Percentiles rank a stretch among this genome's conserved stretches.
phyloP scores from a whole-genome alignment of 2,329 filamentous ascomycete species.

The Fusarium incarnatum region DNA sequence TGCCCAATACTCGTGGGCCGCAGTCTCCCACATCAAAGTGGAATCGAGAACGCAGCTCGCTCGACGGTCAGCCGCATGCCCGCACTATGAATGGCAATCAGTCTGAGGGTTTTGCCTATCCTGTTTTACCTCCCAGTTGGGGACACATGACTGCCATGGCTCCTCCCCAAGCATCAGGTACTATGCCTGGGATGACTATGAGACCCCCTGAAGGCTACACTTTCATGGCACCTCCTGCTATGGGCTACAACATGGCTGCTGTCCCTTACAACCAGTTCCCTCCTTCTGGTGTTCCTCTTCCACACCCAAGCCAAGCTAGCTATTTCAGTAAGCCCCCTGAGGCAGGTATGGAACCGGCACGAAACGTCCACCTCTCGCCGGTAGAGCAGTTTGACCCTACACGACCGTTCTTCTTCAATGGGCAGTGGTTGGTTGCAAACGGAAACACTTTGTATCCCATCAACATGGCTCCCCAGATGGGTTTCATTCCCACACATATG shows the following conservation, averaged over 20 bases:
- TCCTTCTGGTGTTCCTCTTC: conserved; percentile 28
- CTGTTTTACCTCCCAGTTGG: conserved; percentile 46
- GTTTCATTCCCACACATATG: conserved; percentile 45
- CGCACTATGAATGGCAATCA: conserved; percentile 41
- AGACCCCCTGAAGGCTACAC: conserved; percentile 50
- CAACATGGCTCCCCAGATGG: conserved; percentile 30
- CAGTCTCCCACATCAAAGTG: conserved; percentile 65
- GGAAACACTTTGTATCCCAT: conserved; percentile 43
- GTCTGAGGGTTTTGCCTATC: conserved; percentile 38
- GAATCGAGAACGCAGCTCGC: conserved; percentile 54
- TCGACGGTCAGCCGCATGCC: conserved; percentile 38
- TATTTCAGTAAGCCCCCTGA: conserved; percentile 50
- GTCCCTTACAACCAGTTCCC: conserved; percentile 42
- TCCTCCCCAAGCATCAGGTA: conserved; percentile 48
- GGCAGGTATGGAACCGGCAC: conserved; percentile 48
- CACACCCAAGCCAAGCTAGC: conserved; percentile 30
- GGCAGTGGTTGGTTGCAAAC: conserved; percentile 57
- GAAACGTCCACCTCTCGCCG: conserved; percentile 52
- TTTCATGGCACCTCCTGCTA: conserved; percentile 55
- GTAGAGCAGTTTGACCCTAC: conserved; percentile 60
- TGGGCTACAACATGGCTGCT: conserved; percentile 53
- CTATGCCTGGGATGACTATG: conserved; percentile 49
- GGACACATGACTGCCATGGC: conserved; percentile 49
- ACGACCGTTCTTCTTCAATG: conserved; percentile 59
- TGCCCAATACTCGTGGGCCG: conserved; percentile 70